Percentiles rank a stretch among this genome's conserved stretches.
Conservation (phyloP, 2,329 filamentous ascomycete genomes). For the Penicillium paneum region DNA sequence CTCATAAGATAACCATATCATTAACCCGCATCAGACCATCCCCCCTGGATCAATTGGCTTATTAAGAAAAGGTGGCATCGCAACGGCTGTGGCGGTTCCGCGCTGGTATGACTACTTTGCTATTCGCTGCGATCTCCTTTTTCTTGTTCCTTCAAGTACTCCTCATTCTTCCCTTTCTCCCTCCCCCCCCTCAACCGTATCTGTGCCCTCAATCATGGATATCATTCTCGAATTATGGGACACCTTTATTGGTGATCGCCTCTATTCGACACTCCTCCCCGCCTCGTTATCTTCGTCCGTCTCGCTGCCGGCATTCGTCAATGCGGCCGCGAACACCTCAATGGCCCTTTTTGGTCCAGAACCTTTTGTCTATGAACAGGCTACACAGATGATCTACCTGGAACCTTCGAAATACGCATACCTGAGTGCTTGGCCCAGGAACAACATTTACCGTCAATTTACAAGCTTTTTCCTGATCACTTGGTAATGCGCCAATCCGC, state of each 20-base stretch:
- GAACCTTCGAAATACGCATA: slow-evolving; percentile 74
- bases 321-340: slow-evolving; percentile 53
- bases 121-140: slow-evolving; percentile 16
- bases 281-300: slow-evolving; percentile 54
- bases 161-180: background rate
- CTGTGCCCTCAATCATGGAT: slow-evolving; percentile 63
- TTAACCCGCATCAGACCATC: slow-evolving; percentile 1
- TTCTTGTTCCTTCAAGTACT: slow-evolving; percentile 10
- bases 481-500: slow-evolving; percentile 59
- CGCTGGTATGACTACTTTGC: slow-evolving; percentile 32
- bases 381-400: slow-evolving; percentile 66
- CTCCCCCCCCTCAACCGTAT: background rate
- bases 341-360: slow-evolving; percentile 54
- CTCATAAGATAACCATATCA: background rate
- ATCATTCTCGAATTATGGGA: slow-evolving; percentile 84
- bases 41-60: slow-evolving; percentile 11
- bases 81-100: slow-evolving; percentile 31
- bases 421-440: slow-evolving; percentile 70
- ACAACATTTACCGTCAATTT: slow-evolving; percentile 72
- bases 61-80: slow-evolving; percentile 14
- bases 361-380: slow-evolving; percentile 61
- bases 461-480: slow-evolving; percentile 78
- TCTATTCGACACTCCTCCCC: slow-evolving; percentile 72
- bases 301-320: slow-evolving; percentile 48
- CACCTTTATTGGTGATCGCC: slow-evolving; percentile 73